These are phyloP conservation scores for Pilobolus umbonatus DNA, from an alignment of 192 early-diverging fungal genomes.

Conservation along the genomic window DNA sequence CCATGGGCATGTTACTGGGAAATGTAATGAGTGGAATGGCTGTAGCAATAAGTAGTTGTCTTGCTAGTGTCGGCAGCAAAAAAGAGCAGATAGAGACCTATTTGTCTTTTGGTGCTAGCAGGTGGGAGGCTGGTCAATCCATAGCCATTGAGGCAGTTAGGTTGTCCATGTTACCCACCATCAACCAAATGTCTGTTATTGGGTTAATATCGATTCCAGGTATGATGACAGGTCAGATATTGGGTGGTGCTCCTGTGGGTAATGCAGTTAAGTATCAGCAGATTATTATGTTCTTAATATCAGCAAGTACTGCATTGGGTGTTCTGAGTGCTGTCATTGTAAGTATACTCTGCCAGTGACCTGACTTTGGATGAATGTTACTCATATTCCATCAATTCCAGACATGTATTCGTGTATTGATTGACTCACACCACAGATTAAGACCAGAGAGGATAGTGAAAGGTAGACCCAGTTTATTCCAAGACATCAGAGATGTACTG, in stretches of 20 bases:
- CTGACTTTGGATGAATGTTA: background rate
- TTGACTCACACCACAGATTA: conserved; percentile 15
- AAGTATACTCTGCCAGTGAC: conserved; percentile 7
- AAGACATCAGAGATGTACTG: conserved; percentile 6
- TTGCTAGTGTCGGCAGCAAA: conserved; percentile 46
- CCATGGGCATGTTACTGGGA: conserved; percentile 86
- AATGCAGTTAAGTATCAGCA: conserved; percentile 77
- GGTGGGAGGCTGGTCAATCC: conserved; percentile 79
- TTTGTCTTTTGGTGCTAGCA: conserved; percentile 72
- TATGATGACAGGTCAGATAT: conserved; percentile 85
- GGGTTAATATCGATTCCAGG: conserved; percentile 86
- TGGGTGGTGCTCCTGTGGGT: conserved; percentile 77
- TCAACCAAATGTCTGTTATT: conserved; percentile 82
- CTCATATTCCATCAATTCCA: background rate
- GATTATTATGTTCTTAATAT: conserved; percentile 86
- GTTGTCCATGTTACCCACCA: conserved; percentile 70
- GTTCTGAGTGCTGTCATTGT: conserved; percentile 47
- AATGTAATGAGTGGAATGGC: conserved; percentile 73
- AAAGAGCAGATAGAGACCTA: conserved; percentile 34
- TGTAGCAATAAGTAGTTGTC: conserved; percentile 57
- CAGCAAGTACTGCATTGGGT: conserved; percentile 62
- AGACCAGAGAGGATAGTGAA: conserved; percentile 19
- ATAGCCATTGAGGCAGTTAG: conserved; percentile 68
- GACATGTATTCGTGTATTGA: conserved; percentile 15
- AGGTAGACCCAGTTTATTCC: conserved; percentile 13